A percentile compares a stretch with the other conserved stretches of the same genome.
Conservation (phyloP, 2,329 filamentous ascomycete species). For the Fusarium brevicatenulatum region DNA sequence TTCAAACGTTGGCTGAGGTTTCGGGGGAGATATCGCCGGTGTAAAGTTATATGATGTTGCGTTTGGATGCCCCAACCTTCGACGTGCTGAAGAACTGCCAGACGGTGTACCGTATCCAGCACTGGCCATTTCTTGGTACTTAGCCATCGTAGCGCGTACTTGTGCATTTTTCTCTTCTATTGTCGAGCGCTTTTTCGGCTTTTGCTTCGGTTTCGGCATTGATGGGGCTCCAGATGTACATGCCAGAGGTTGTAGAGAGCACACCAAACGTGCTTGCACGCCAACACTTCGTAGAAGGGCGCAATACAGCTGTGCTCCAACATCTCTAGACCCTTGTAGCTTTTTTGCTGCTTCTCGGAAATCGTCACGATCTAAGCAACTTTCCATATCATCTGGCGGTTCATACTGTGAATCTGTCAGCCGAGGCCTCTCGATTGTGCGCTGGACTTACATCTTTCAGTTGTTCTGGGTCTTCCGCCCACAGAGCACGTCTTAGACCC, state of each 20-base stretch:
- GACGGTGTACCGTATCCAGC: slow-evolving; percentile 45
- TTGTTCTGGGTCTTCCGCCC: slow-evolving; percentile 75
- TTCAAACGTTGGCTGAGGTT: slow-evolving; percentile 47
- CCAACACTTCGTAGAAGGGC: slow-evolving; percentile 85
- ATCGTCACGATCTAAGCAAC: slow-evolving; percentile 74
- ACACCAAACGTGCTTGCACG: slow-evolving; percentile 84
- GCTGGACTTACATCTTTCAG: slow-evolving; percentile 62
- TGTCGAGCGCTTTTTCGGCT: slow-evolving; percentile 41
- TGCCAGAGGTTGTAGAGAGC: slow-evolving; percentile 85
- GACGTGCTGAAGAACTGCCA: slow-evolving; percentile 53
- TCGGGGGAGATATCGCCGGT: slow-evolving; percentile 55
- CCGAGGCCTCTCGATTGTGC: not conserved
- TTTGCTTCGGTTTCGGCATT: slow-evolving; percentile 53
- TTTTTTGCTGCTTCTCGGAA: slow-evolving; percentile 76
- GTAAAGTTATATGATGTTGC: slow-evolving; percentile 63
- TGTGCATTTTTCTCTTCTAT: slow-evolving; percentile 50
- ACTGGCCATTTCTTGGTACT: slow-evolving; percentile 50
- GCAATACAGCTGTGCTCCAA: slow-evolving; percentile 91
- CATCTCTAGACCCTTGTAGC: slow-evolving; percentile 84
- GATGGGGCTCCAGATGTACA: slow-evolving; percentile 67
- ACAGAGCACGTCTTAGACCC: slow-evolving; percentile 76
- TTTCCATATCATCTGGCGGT: slow-evolving; percentile 71
- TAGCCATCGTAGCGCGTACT: slow-evolving; percentile 53
- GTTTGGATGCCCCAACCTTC: slow-evolving; percentile 64
- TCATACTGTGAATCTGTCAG: slow-evolving; percentile 57